Base-by-base conservation (phyloP, 805 yeast species). In the Kazachstania bromeliacearum region DNA sequence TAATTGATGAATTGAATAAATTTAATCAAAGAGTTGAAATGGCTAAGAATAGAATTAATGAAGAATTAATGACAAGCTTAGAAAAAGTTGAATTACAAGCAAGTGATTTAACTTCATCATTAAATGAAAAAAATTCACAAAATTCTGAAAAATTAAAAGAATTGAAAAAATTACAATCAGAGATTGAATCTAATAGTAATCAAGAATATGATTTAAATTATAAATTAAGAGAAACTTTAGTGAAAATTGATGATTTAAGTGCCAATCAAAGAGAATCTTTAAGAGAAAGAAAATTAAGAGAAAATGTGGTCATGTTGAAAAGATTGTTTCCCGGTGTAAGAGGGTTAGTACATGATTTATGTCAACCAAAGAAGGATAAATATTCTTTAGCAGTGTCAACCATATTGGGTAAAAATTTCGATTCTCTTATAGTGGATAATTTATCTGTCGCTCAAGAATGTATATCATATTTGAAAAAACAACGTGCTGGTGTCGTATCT, bases 251-350 rank as follows among this genome's bases (percentile, higher is more conserved):
- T 41, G 94, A 83, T 36, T 60, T 84, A 25, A 76, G 75, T 34
- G 87, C 95, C 1, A 75, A 70, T 39, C 81, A 78, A 55, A 73
- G 89, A 45, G 96, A 84, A 47, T 67, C 87, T 0, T 71, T 72
- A 28, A 73, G 75, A 42, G 95, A 87, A 43, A 68, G 71, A 34
- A 73, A 68, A 42, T 60, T 83, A 28, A 67, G 89, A 37, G 95
- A 87, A 45, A 83, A 81, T 42, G 78, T 84, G 2, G 59, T 77
- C 0, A 68, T 75, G 37, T 60, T 92, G 36, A 79, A 75, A 47
- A 75, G 85, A 49, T 58, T 79, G n/a, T 72, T 81, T 43, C 92
- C 95, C 1, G 87, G 95, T 4, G 94, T 92, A 3, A 71, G 71
- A 45, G 97, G 96, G 3, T 57, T 85, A 8, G 75, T 89, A 4